Evolutionary conservation across 169 alveolate genomes (phyloP).

Genomic region (Pseudocohnilembus persalinus): DNA sequence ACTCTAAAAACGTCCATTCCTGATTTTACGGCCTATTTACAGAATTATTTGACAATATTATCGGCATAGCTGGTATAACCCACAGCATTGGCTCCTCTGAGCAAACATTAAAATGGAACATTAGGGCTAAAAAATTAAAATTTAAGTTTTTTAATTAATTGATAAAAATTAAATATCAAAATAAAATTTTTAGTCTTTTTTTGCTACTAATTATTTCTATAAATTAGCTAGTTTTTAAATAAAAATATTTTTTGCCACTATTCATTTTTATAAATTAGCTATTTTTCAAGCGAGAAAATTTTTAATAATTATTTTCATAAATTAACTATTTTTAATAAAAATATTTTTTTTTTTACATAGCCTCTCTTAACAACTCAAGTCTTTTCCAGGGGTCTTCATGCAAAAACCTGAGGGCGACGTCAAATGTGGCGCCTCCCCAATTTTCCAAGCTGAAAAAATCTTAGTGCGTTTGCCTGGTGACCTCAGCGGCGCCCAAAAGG

Average conservation of each 20-base stretch:
- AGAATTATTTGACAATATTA: neutral
- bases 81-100: neutral
- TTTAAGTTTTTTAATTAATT: too few relatives aligned
- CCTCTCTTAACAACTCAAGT: neutral
- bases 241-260: too few relatives aligned
- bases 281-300: too few relatives aligned
- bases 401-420: neutral
- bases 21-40: neutral
- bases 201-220: too few relatives aligned
- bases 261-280: too few relatives aligned
- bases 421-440: neutral
- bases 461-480: neutral
- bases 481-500: neutral
- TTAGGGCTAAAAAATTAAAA: neutral
- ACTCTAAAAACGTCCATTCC: neutral
- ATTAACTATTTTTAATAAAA: too few relatives aligned
- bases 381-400: neutral
- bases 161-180: too few relatives aligned
- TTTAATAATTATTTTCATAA: too few relatives aligned
- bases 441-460: neutral
- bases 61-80: neutral
- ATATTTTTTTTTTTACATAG: neutral
- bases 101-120: neutral
- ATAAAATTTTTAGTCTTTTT: too few relatives aligned
- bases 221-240: too few relatives aligned